phyloP scores from a whole-genome alignment of 1,284 basidiomycete genomes.

The Quambalaria eucalypti region DNA sequence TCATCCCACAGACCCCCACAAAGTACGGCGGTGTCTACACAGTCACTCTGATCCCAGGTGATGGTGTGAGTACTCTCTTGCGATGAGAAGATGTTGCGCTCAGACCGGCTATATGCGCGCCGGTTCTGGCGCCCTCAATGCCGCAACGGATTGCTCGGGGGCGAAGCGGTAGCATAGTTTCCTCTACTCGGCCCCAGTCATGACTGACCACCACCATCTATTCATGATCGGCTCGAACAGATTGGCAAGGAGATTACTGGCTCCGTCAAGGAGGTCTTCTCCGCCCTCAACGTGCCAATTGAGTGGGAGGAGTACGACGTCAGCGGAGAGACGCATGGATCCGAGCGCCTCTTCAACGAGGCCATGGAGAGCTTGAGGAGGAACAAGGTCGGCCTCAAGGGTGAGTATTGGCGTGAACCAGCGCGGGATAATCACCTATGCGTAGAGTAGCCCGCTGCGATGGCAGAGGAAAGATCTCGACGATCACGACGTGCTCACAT shows the following conservation, averaged over 20 bases:
- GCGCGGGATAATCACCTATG: not conserved
- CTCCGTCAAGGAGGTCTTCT: conserved; percentile 88
- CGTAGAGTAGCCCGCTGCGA: not conserved
- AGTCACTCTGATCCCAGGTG: conserved; percentile 83
- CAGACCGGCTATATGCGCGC: too few relatives aligned
- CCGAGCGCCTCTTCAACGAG: conserved; percentile 85
- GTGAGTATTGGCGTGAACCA: conserved; percentile 52
- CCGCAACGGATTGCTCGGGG: not conserved
- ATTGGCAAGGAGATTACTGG: conserved; percentile 95
- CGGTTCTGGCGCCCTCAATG: too few relatives aligned
- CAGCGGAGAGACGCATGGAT: conserved; percentile 80
- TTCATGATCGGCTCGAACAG: too few relatives aligned
- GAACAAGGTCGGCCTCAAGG: conserved; percentile 97
- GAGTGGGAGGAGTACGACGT: conserved; percentile 97
- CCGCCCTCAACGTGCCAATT: conserved; percentile 57
- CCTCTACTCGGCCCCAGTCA: not conserved
- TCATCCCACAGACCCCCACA: not conserved
- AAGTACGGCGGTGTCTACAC: conserved; percentile 54
- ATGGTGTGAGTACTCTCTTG: conserved; percentile 52
- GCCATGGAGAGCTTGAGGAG: conserved; percentile 87
- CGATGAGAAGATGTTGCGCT: conserved; percentile 14
- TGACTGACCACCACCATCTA: not conserved
- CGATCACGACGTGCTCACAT: not conserved
- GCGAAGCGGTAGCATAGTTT: conserved; percentile 3
- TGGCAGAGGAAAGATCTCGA: not conserved